A percentile compares a stretch with the other conserved stretches of the same genome.
These are phyloP conservation scores for Leptographium flavum DNA, from an alignment of 2,329 filamentous ascomycete genomes.

Conservation along the genomic window DNA sequence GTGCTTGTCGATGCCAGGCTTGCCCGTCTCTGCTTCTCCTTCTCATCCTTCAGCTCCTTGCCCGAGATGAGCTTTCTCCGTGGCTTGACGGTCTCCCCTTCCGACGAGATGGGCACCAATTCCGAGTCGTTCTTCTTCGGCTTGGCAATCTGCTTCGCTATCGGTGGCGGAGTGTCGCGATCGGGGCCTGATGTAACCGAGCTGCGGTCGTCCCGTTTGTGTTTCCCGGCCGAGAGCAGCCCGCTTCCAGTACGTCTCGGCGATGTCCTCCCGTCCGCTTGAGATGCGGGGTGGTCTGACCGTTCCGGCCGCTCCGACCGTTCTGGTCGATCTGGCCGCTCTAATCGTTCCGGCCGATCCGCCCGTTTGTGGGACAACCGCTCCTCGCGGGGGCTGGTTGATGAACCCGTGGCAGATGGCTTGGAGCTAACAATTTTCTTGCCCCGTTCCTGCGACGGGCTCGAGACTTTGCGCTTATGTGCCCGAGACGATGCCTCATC, in stretches of 20 bases:
- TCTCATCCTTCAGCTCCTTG: constrained; percentile 44
- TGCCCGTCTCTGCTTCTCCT: constrained; percentile 36
- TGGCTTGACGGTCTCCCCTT: constrained; percentile 43
- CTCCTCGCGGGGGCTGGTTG: constrained; percentile 35
- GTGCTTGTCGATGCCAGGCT: constrained; percentile 38
- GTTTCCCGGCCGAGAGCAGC: neutral
- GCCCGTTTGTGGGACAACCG: constrained; percentile 13
- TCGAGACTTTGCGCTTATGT: constrained; percentile 32
- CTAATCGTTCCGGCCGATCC: no score
- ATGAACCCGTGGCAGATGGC: constrained; percentile 7
- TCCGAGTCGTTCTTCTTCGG: constrained; percentile 41
- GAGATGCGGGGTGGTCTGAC: constrained; percentile 24
- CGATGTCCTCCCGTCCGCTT: constrained; percentile 31
- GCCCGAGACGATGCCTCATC: constrained; percentile 23
- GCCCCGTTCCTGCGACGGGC: constrained; percentile 28
- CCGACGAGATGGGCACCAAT: constrained; percentile 34
- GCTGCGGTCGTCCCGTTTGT: constrained; percentile 21
- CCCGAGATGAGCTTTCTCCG: constrained; percentile 50
- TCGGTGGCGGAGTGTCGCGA: constrained; percentile 35
- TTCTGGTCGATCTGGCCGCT: no score
- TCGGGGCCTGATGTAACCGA: constrained; percentile 35
- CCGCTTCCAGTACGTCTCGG: constrained; percentile 29
- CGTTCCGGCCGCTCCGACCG: no score
- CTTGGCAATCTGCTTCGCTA: constrained; percentile 33
- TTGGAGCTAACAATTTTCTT: constrained; percentile 26